Percentiles rank a stretch among this genome's conserved stretches.
phyloP scores from a whole-genome alignment of 2,329 filamentous ascomycete species.

The Beauveria varroae region DNA sequence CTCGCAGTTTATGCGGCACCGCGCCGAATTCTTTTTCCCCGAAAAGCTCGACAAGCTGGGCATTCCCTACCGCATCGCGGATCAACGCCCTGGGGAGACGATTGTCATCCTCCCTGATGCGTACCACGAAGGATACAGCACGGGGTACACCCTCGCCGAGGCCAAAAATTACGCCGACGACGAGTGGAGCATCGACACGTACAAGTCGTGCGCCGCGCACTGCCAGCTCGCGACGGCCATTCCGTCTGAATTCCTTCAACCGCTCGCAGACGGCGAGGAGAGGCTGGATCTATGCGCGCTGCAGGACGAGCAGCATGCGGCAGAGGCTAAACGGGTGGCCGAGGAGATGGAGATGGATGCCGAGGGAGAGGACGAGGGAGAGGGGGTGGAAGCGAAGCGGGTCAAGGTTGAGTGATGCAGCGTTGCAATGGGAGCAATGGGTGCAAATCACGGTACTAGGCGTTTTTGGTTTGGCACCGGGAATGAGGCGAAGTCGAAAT shows the following conservation, averaged over 20 bases:
- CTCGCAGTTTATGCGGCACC: conserved; percentile 34
- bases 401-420: background rate
- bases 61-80: conserved; percentile 30
- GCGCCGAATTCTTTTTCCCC: conserved; percentile 33
- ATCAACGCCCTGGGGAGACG: conserved; percentile 32
- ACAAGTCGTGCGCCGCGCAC: conserved; percentile 26
- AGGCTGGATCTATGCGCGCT: conserved; percentile 27
- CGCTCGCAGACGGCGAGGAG: conserved; percentile 24
- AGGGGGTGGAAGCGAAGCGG: background rate
- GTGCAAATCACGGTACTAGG: too few species aligned
- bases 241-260: conserved; percentile 26
- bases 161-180: conserved; percentile 33
- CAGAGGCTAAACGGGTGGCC: background rate
- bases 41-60: conserved; percentile 31
- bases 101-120: conserved; percentile 33
- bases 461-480: too few species aligned
- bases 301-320: conserved; percentile 15
- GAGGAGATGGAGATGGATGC: background rate
- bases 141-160: conserved; percentile 33
- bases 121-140: conserved; percentile 34
- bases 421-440: background rate
- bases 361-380: background rate
- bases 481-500: too few species aligned
- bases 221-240: conserved; percentile 30
- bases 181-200: conserved; percentile 27